phyloP scores from a whole-genome alignment of 2,329 filamentous ascomycete genomes.

The Microdochium paspali region DNA sequence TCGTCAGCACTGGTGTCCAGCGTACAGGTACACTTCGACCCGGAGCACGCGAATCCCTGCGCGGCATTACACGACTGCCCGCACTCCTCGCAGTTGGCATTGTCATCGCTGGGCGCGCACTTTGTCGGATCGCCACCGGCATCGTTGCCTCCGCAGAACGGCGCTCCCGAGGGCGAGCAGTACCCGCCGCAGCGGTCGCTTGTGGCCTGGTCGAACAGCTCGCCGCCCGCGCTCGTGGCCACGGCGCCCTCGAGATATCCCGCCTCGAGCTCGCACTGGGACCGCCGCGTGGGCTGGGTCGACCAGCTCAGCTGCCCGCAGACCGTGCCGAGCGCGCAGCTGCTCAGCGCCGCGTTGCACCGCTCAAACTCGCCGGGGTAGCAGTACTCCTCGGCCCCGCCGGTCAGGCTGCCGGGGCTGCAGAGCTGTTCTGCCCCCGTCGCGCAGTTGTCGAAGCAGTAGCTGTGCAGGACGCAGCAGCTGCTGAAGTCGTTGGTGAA shows the following conservation, averaged over 20 bases:
- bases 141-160: background rate
- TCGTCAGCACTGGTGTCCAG: background rate
- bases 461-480: background rate
- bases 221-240: background rate
- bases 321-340: background rate
- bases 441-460: background rate
- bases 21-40: background rate
- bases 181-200: background rate
- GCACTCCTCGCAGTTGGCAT: background rate
- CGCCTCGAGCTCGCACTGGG: background rate
- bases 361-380: background rate
- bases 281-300: background rate
- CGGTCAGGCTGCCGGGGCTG: too few relatives aligned
- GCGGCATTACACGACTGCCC: background rate
- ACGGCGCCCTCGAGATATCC: background rate
- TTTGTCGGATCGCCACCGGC: too few relatives aligned
- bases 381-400: background rate
- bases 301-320: background rate
- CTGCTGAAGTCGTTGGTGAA: background rate
- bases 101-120: background rate
- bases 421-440: background rate
- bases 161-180: background rate
- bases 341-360: background rate
- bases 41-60: background rate
- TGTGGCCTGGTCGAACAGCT: background rate